Percentiles rank a stretch among this genome's conserved stretches.
phyloP scores from a whole-genome alignment of 139 green algal species.

The Dunaliella sp. region DNA sequence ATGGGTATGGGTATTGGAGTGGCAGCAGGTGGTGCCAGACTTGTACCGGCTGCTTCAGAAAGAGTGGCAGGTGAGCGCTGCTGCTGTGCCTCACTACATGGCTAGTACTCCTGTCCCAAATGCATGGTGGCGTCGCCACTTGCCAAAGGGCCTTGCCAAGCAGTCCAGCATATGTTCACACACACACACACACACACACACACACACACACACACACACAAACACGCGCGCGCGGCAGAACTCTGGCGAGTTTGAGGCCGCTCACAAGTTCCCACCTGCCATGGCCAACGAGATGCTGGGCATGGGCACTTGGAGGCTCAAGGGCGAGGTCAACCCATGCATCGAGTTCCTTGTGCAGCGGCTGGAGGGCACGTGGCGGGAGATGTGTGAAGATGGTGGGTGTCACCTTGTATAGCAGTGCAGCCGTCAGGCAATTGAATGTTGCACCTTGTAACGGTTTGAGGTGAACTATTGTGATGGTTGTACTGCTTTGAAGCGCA shows the following conservation, averaged over 20 bases:
- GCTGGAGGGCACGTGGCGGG: constrained; percentile 59
- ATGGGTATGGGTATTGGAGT: neutral
- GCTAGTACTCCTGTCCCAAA: neutral
- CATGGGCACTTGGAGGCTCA: constrained; percentile 70
- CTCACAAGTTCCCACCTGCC: constrained; percentile 14
- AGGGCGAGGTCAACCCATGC: constrained; percentile 36
- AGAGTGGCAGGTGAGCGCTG: neutral
- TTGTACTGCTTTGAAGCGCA: neutral
- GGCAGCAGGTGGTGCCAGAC: neutral
- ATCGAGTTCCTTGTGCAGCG: constrained; percentile 59
- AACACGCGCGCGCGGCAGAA: neutral
- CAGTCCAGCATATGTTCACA: neutral
- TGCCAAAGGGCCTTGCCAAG: neutral
- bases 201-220: neutral
- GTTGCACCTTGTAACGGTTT: too few species aligned
- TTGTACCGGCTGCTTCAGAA: neutral
- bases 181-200: neutral
- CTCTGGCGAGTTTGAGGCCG: constrained; percentile 6
- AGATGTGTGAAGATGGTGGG: constrained; percentile 36
- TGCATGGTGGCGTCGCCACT: neutral
- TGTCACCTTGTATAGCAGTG: too few species aligned
- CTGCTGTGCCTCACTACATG: neutral
- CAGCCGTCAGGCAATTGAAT: too few species aligned
- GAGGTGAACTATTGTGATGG: too few species aligned
- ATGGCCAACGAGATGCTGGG: constrained; percentile 49